phyloP scores from a whole-genome alignment of 495 filamentous ascomycete genomes.

The Pseudomonodictys pantanalensis region DNA sequence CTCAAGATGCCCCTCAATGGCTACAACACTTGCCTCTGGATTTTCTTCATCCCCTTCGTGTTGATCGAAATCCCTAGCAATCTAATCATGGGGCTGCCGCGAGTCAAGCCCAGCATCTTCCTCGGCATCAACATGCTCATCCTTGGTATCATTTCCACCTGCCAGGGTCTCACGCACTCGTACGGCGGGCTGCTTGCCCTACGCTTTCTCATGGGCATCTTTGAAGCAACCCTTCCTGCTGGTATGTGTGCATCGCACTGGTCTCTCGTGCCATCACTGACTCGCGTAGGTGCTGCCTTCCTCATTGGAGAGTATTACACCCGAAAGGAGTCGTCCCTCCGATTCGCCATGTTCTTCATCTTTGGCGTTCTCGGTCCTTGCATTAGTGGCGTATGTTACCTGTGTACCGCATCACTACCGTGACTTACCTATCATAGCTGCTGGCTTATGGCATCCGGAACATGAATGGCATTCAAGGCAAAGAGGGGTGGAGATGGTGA shows the following conservation, averaged over 20 bases:
- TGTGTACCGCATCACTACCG: not conserved
- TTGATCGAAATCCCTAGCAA: slow-evolving; percentile 31
- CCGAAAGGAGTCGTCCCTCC: slow-evolving; percentile 25
- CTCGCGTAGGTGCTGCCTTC: slow-evolving; percentile 21
- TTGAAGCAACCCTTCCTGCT: slow-evolving; percentile 31
- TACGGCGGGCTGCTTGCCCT: slow-evolving; percentile 26
- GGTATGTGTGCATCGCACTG: slow-evolving; percentile 4
- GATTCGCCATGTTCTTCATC: slow-evolving; percentile 28
- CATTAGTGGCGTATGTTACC: slow-evolving; percentile 24
- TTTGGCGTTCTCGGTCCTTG: slow-evolving; percentile 28
- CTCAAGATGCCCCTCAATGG: slow-evolving; percentile 25
- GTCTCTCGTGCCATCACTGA: not conserved
- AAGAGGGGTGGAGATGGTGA: slow-evolving; percentile 31
- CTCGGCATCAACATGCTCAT: slow-evolving; percentile 28
- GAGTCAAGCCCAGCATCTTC: slow-evolving; percentile 27
- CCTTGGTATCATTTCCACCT: slow-evolving; percentile 27
- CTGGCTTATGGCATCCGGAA: slow-evolving; percentile 25
- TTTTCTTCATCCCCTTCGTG: slow-evolving; percentile 32
- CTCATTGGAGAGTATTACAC: slow-evolving; percentile 28
- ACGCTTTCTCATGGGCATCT: slow-evolving; percentile 32
- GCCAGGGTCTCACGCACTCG: slow-evolving; percentile 21
- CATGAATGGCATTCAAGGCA: slow-evolving; percentile 27
- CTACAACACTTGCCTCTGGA: slow-evolving; percentile 27
- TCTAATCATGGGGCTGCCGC: slow-evolving; percentile 26
- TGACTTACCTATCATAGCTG: not conserved